A percentile compares a stretch with the other conserved stretches of the same genome.
These are phyloP conservation scores for Seminavis robusta DNA, from an alignment of 108 stramenopile genomes.

Conservation along the genomic window DNA sequence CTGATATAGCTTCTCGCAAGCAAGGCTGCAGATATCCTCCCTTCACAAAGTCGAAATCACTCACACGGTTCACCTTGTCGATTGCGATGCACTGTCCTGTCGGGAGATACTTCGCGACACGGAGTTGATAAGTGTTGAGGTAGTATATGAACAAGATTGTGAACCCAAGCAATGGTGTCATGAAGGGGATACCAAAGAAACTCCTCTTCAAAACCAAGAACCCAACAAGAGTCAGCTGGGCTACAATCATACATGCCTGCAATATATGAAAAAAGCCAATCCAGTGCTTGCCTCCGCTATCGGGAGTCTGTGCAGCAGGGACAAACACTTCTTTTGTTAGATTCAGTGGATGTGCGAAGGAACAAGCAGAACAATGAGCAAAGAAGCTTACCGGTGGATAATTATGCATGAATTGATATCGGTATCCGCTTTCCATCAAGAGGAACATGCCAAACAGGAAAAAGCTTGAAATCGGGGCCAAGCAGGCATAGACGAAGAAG, in stretches of 20 bases:
- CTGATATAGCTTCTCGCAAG: too few relatives aligned
- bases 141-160: constrained; percentile 59
- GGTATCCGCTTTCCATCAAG: constrained; percentile 18
- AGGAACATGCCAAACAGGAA: constrained; percentile 34
- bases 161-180: constrained; percentile 14
- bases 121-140: constrained; percentile 52
- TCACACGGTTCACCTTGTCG: too few relatives aligned
- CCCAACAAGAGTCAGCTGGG: constrained; percentile 50
- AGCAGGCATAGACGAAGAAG: constrained; percentile 43
- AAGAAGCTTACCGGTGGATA: constrained; percentile 25
- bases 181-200: too few relatives aligned
- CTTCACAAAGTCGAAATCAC: constrained; percentile 30
- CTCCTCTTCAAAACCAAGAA: constrained; percentile 39
- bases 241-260: constrained; percentile 46
- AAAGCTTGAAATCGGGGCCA: constrained; percentile 42
- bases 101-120: constrained; percentile 34
- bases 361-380: too few relatives aligned
- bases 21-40: constrained; percentile 36
- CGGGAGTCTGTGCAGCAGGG: too few relatives aligned
- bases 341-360: too few relatives aligned
- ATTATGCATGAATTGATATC: constrained; percentile 46
- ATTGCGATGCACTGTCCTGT: too few relatives aligned
- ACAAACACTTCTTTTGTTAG: too few relatives aligned
- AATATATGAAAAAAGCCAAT: constrained; percentile 40
- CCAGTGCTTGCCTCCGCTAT: constrained; percentile 55